These are phyloP conservation scores for Kluyveromyces siamensis DNA, from an alignment of 805 yeast species.

Conservation along the genomic window DNA sequence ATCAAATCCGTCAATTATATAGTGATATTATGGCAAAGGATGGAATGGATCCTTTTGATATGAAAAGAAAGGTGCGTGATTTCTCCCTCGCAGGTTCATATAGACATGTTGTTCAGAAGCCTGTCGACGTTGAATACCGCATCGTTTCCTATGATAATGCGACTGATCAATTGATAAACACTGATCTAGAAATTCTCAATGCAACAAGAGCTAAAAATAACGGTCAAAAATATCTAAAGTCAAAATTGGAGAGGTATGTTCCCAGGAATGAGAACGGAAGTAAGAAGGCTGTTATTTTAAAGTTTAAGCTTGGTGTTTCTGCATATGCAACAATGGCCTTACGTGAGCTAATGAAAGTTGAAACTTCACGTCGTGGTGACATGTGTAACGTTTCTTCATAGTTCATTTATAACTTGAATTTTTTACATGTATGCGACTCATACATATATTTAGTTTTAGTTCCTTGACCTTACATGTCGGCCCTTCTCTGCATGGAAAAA, in stretches of 20 bases:
- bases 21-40: constrained; percentile 69
- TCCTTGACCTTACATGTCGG: neutral
- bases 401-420: constrained; percentile 3
- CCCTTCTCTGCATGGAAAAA: neutral
- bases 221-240: constrained; percentile 24
- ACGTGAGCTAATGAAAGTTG: constrained; percentile 79
- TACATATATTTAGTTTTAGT: neutral
- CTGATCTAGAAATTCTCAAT: constrained; percentile 59
- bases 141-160: constrained; percentile 52
- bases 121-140: constrained; percentile 52
- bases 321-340: constrained; percentile 97
- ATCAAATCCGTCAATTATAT: constrained; percentile 49
- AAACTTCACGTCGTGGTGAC: constrained; percentile 50
- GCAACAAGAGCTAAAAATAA: constrained; percentile 27
- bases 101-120: constrained; percentile 61
- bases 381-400: constrained; percentile 32
- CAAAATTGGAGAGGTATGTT: constrained; percentile 24
- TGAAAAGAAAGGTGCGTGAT: constrained; percentile 80
- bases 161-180: constrained; percentile 64
- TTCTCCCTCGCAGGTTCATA: constrained; percentile 90
- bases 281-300: constrained; percentile 63
- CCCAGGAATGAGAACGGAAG: constrained; percentile 33
- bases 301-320: constrained; percentile 71
- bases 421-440: neutral
- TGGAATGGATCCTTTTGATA: constrained; percentile 71